Evolutionary conservation across 805 yeast species (phyloP), one percentile per base, ranked within the genome.

Genomic region (Kuraishia cidri): DNA sequence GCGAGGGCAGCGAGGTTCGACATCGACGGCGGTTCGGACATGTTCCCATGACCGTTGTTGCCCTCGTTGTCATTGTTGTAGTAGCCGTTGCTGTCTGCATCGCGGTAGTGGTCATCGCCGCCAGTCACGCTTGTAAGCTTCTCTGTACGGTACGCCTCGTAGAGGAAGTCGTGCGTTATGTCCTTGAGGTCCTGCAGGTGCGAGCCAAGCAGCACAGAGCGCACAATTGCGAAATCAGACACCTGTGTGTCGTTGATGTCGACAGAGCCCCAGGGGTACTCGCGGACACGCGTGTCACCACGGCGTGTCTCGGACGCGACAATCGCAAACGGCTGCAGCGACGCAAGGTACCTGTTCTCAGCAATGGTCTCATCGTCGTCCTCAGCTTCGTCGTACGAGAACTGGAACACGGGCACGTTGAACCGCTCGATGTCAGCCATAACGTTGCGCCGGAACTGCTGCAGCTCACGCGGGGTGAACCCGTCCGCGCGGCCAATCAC

Each of bases 251-350:
- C 68, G 47, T 63, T 63, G 36, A 72, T 69, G 47, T 72, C 76
- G 32, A 72, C 66, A 27, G 62, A 40, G 7, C 90, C 90, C 92
- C 92, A 83, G 20, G 90, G 88, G 46, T 82, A 82, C 36, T 64
- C 59, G 60, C 92, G 72, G 10, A 73, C 75, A 45, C 72, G 70
- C 29, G 74, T 64, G 41, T 70, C 72, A 24, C 65, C 68, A n/a
- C n/a, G n/a, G n/a, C n/a, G n/a, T n/a, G n/a, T n/a, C 48, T 79
- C 88, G 1, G 86, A 72, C 4, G 79, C 60, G 37, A 83, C 64
- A 7, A 82, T 62, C 2, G 94, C 79, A 60, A 83, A 83, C 3
- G 94, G 94, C 54, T 81, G 90, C 41, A 81, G 52, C 24, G 61
- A 59, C 11, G 81, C 65, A 41, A 83, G 57, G 37, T 56, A 69